phyloP scores from a whole-genome alignment of 805 yeast species.

The Spathaspora girioi region DNA sequence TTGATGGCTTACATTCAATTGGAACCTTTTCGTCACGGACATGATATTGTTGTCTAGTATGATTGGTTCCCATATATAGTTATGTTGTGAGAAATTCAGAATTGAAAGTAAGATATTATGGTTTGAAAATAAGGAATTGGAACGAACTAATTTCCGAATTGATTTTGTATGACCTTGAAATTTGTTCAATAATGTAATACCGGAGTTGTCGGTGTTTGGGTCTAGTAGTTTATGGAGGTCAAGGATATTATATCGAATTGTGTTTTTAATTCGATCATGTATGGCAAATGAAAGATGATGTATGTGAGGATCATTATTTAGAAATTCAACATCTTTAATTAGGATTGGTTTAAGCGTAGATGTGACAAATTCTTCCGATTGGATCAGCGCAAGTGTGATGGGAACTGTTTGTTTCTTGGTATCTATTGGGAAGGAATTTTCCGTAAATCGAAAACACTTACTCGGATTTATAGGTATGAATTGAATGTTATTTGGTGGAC shows the following conservation, averaged over 20 bases:
- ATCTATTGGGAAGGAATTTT: constrained; percentile 11
- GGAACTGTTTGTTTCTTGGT: not conserved
- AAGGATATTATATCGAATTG: constrained; percentile 24
- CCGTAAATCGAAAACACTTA: constrained; percentile 7
- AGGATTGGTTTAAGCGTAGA: constrained; percentile 14
- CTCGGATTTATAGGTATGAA: constrained; percentile 30
- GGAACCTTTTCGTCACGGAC: constrained; percentile 32
- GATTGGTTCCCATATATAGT: constrained; percentile 42
- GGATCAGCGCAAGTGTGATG: constrained; percentile 1
- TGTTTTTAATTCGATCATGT: constrained; percentile 36
- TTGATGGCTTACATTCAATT: constrained; percentile 19
- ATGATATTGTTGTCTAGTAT: constrained; percentile 16
- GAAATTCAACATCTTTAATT: constrained; percentile 10
- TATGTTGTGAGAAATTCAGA: constrained; percentile 34
- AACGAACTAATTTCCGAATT: constrained; percentile 60
- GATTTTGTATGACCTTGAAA: constrained; percentile 88
- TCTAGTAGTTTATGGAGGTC: constrained; percentile 8
- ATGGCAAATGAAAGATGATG: constrained; percentile 19
- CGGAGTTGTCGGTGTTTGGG: constrained; percentile 6
- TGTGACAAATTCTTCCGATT: constrained; percentile 12
- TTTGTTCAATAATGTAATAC: constrained; percentile 35
- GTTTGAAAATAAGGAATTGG: constrained; percentile 34
- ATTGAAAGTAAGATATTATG: constrained; percentile 31
- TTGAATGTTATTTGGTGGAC: constrained; percentile 53
- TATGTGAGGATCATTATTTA: constrained; percentile 8